Conservation (phyloP, 768 basidiomycete species). For the Coprinopsis cinerea region DNA sequence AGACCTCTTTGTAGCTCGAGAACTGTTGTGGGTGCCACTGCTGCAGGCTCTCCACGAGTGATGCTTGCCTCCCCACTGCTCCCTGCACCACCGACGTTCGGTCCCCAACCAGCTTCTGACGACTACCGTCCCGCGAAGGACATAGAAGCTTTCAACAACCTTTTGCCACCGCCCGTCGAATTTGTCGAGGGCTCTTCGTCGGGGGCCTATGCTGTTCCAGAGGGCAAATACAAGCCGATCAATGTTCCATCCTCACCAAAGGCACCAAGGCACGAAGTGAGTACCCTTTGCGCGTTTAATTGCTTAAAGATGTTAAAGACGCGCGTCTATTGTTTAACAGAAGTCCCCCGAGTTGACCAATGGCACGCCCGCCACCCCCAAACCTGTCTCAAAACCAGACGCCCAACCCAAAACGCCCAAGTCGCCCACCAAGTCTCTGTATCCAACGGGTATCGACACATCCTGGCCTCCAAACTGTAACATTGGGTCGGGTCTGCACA, state of each 20-base stretch:
- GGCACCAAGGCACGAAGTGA: constrained; percentile 36
- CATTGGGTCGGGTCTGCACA: constrained; percentile 64
- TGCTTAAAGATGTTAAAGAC: background rate
- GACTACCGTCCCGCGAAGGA: constrained; percentile 66
- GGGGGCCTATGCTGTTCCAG: constrained; percentile 61
- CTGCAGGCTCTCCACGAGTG: constrained; percentile 21
- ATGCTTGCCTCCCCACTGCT: constrained; percentile 69
- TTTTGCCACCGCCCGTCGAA: constrained; percentile 77
- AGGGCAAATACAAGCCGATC: constrained; percentile 78
- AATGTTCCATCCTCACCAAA: constrained; percentile 48
- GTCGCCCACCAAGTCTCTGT: constrained; percentile 22
- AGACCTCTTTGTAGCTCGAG: background rate
- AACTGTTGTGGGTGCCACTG: background rate
- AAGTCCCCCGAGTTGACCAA: constrained; percentile 15
- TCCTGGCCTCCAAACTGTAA: constrained; percentile 51
- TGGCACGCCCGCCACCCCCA: constrained; percentile 17
- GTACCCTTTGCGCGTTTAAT: constrained; percentile 3
- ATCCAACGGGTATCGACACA: constrained; percentile 44
- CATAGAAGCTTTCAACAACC: constrained; percentile 67
- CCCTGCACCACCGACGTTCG: constrained; percentile 44
- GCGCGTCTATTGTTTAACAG: background rate
- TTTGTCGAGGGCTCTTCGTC: constrained; percentile 83
- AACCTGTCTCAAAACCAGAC: constrained; percentile 22
- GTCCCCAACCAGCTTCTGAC: constrained; percentile 42
- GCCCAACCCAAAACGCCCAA: constrained; percentile 17